A percentile compares a stretch with the other conserved stretches of the same genome.
These are phyloP conservation scores for Primulina eburnea DNA, from an alignment of 257 asterid species.

Conservation along the genomic window DNA sequence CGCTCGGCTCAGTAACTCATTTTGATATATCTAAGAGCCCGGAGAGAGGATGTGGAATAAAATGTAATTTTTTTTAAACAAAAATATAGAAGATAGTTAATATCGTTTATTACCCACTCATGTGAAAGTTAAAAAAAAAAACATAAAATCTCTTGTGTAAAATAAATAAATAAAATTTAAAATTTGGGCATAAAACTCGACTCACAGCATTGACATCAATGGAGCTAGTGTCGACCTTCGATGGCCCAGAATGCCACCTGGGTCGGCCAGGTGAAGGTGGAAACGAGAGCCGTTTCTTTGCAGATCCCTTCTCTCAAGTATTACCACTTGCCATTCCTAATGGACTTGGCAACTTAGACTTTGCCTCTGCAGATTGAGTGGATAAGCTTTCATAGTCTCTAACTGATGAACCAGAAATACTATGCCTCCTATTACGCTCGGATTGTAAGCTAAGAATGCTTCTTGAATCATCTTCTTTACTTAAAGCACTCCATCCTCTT, in stretches of 20 bases:
- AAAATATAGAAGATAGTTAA: too few relatives aligned
- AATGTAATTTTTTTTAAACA: too few relatives aligned
- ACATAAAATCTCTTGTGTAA: too few relatives aligned
- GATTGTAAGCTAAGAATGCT: slow-evolving; percentile 68
- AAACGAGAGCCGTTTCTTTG: slow-evolving; percentile 78
- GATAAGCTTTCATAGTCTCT: slow-evolving; percentile 84
- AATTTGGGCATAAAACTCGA: slow-evolving; percentile 18
- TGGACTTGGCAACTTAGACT: slow-evolving; percentile 61
- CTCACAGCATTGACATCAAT: slow-evolving; percentile 28
- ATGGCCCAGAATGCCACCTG: slow-evolving; percentile 73
- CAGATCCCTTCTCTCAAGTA: slow-evolving; percentile 53
- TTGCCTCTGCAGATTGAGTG: slow-evolving; percentile 82
- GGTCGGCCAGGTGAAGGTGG: slow-evolving; percentile 85
- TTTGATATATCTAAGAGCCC: too few relatives aligned
- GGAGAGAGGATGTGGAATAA: too few relatives aligned
- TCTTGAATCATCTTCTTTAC: slow-evolving; percentile 71
- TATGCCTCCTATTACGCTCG: slow-evolving; percentile 70
- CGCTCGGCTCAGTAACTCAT: too few relatives aligned
- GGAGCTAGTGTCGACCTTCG: slow-evolving; percentile 50
- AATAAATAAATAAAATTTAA: too few relatives aligned
- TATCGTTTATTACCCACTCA: too few relatives aligned
- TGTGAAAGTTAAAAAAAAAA: too few relatives aligned
- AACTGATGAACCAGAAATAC: slow-evolving; percentile 71
- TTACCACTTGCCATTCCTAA: slow-evolving; percentile 50
- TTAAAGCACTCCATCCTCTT: slow-evolving; percentile 40